Conservation (phyloP, 352 stramenopile genomes). For the Pythium myriotylum region DNA sequence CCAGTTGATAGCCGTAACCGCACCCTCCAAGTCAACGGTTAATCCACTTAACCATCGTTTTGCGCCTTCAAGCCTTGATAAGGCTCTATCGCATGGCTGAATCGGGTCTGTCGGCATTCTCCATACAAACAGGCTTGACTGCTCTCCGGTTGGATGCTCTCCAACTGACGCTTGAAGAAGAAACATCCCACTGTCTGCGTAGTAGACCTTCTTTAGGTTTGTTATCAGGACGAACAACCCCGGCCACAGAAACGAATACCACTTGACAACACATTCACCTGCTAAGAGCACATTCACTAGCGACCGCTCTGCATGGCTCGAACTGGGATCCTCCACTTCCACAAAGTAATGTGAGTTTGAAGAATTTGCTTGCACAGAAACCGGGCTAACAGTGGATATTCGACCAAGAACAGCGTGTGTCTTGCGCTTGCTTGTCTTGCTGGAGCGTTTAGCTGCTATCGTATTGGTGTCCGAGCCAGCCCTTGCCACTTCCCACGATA, state of each 20-base stretch:
- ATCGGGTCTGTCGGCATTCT: neutral
- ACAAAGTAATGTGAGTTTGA: constrained; percentile 62
- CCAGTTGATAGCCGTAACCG: constrained; percentile 22
- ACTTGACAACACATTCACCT: constrained; percentile 35
- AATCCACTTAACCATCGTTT: neutral
- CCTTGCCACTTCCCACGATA: constrained; percentile 28
- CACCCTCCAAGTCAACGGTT: constrained; percentile 14
- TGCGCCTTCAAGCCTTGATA: neutral
- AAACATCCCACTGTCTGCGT: constrained; percentile 59
- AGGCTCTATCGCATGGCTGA: neutral
- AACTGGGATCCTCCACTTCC: constrained; percentile 44
- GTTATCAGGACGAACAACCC: constrained; percentile 50
- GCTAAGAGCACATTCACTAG: constrained; percentile 58
- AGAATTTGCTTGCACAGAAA: constrained; percentile 44
- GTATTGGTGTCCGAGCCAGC: neutral
- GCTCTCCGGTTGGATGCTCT: neutral
- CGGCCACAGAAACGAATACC: constrained; percentile 51
- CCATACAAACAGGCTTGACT: constrained; percentile 12
- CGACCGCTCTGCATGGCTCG: neutral
- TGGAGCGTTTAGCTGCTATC: neutral
- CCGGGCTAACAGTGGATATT: constrained; percentile 55
- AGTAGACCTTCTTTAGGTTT: constrained; percentile 68
- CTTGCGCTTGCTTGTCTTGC: constrained; percentile 37
- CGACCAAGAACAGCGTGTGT: constrained; percentile 49
- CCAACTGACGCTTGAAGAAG: constrained; percentile 45